phyloP scores from a whole-genome alignment of 345 rosid genomes.

The Eutrema yunnanense region DNA sequence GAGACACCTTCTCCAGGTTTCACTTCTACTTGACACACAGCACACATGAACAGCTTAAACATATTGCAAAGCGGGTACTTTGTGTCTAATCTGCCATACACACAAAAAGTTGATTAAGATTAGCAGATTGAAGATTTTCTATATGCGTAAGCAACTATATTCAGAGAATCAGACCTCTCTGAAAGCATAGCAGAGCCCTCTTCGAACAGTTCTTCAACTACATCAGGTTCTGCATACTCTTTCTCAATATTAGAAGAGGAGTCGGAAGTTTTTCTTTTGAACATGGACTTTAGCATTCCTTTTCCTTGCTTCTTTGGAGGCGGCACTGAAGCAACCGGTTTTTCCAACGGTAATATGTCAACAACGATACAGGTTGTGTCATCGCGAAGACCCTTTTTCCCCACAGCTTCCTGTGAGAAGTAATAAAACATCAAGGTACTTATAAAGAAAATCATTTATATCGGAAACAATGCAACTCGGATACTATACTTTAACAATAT shows the following conservation, averaged over 20 bases:
- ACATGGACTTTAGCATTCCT: constrained; percentile 86
- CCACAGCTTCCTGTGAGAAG: constrained; percentile 71
- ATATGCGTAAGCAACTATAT: not conserved
- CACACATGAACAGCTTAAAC: constrained; percentile 93
- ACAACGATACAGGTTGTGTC: constrained; percentile 98
- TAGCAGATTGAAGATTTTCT: not conserved
- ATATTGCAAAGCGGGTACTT: constrained; percentile 94
- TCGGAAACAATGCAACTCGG: not conserved
- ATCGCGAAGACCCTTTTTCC: constrained; percentile 83
- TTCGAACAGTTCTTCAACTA: constrained; percentile 85
- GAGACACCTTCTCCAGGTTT: constrained; percentile 97
- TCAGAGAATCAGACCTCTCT: constrained; percentile 59
- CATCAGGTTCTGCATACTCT: constrained; percentile 70
- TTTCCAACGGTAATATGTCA: constrained; percentile 79
- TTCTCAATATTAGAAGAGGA: constrained; percentile 64
- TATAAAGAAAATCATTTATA: not conserved
- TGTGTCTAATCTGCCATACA: constrained; percentile 76
- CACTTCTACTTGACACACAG: constrained; percentile 98
- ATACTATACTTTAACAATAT: constrained; percentile 74
- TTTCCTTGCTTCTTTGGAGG: constrained; percentile 69
- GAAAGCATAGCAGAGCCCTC: constrained; percentile 98
- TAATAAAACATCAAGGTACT: constrained; percentile 19
- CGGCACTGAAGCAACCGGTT: constrained; percentile 62
- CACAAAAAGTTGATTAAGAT: not conserved
- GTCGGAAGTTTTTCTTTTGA: constrained; percentile 65